Conservation (phyloP, 192 early-diverging fungal genomes). For the Coemansia sp. region DNA sequence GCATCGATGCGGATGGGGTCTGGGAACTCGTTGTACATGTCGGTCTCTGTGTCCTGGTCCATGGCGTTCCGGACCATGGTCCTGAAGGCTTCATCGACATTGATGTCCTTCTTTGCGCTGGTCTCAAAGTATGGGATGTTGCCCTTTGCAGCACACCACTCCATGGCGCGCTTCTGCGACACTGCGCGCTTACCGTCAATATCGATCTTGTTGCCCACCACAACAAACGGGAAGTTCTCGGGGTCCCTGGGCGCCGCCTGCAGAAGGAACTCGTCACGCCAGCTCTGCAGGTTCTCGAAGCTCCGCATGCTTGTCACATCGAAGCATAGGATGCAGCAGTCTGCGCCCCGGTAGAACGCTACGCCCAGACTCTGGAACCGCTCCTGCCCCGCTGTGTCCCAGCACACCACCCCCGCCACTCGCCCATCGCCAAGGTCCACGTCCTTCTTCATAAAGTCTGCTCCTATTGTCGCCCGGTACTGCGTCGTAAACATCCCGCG, state of each 20-base stretch:
- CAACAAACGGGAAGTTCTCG: conserved; percentile 99
- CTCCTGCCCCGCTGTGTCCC: conserved; percentile 99
- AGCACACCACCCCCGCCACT: conserved; percentile 94
- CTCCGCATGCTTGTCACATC: conserved; percentile 94
- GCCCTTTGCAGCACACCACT: conserved; percentile 96
- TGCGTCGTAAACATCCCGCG: conserved; percentile 95
- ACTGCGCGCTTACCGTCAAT: conserved; percentile 90
- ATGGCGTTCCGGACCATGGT: conserved; percentile 94
- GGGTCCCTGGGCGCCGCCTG: conserved; percentile 93
- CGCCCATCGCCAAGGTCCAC: conserved; percentile 85
- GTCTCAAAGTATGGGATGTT: conserved; percentile 99
- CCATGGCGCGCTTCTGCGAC: conserved; percentile 91
- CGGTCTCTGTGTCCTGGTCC: conserved; percentile 82
- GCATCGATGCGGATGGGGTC: conserved; percentile 89
- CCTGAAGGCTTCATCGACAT: conserved; percentile 97
- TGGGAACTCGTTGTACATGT: conserved; percentile 69
- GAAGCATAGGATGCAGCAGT: conserved; percentile 97
- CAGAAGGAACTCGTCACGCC: conserved; percentile 98
- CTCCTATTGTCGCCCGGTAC: conserved; percentile 99
- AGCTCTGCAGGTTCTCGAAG: conserved; percentile 95
- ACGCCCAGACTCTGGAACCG: conserved; percentile 98
- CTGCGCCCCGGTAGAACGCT: conserved; percentile 98
- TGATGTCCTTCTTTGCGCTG: conserved; percentile 96
- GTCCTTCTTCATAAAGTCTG: conserved; percentile 99
- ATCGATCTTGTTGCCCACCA: conserved; percentile 99